Evolutionary conservation across 148 eudicot species (phyloP), one percentile per base, ranked within the genome.

Genomic region (Nepenthes gracilis): DNA sequence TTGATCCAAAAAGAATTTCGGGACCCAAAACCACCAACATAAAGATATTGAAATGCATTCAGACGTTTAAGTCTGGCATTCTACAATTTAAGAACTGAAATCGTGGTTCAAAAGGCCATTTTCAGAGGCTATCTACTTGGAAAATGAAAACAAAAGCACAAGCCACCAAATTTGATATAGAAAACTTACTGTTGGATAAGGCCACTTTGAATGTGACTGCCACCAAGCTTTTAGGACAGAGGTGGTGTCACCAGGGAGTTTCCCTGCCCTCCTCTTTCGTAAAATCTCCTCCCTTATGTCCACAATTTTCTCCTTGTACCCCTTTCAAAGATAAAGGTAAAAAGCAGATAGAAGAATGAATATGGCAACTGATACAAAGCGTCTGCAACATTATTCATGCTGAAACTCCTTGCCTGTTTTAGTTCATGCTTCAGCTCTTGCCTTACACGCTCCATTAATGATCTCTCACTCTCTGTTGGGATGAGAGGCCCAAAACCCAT

Each of bases 201-300:
- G 97, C 97, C 97, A 91, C 75, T 91, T 91, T 36, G 97, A 78
- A 78, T 91, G 97, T 8, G 92, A 81, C 60, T 87, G 95, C 97
- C 97, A 91, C 97, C 97, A 91, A 70, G 87, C 83, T 65, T 91
- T 91, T 49, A 90, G 77, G 60, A 87, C 89, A 58, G 95, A 87
- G 55, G 97, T 91, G 43, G 97, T 91, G 69, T 91, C 97, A 54
- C 97, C 97, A 34, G 97, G 97, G 7, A 90, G 92, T 74, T 90
- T 90, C 55, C 97, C 97, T 0, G 97, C 97, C 65, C 97, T 75
- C 69, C 97, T 87, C 75, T 90, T 90, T 64, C 97, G 88, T 50
- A 90, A 73, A 53, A 90, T 90, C 59, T 90, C 97, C 74, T 87
- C 97, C 72, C 97, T 80, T 63, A 90, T 87, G 68, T 90, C 95